phyloP scores from a whole-genome alignment of 305 asterid genomes.

The Plantago coronopus region DNA sequence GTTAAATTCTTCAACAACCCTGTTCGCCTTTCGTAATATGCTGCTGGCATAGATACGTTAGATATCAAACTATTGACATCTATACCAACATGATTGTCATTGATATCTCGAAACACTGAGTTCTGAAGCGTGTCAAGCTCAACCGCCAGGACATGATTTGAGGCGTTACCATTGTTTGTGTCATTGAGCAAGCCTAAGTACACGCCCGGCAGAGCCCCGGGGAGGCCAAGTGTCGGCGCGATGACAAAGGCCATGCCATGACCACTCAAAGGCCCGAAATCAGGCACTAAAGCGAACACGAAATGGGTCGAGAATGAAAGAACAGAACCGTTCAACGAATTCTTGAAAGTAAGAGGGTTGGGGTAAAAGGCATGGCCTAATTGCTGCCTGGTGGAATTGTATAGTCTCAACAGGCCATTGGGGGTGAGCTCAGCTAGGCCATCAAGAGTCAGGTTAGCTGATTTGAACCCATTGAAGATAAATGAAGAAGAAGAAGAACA shows the following conservation, averaged over 20 bases:
- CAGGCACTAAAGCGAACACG: conserved; percentile 45
- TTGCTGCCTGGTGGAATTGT: conserved; percentile 27
- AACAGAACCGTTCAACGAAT: conserved; percentile 27
- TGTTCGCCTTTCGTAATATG: conserved; percentile 19
- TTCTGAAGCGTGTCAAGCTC: conserved; percentile 47
- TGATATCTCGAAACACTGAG: conserved; percentile 28
- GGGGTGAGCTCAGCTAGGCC: conserved; percentile 29
- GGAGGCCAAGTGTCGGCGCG: conserved; percentile 36
- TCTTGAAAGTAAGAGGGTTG: conserved; percentile 35
- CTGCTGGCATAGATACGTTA: conserved; percentile 18
- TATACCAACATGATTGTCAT: conserved; percentile 54
- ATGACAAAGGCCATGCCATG: conserved; percentile 46
- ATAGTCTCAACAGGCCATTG: conserved; percentile 30
- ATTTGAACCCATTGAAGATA: conserved; percentile 34
- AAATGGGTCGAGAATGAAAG: conserved; percentile 45
- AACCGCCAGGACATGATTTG: conserved; percentile 44
- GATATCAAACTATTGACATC: conserved; percentile 38
- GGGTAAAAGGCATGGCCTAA: conserved; percentile 41
- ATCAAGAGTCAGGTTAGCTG: conserved; percentile 28
- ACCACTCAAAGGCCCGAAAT: conserved; percentile 37
- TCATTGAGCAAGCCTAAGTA: conserved; percentile 46
- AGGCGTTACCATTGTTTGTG: conserved; percentile 34
- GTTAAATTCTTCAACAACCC: conserved; percentile 28
- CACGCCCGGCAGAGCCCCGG: conserved; percentile 25
- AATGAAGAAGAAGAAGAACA: conserved; percentile 22